Evolutionary conservation across 1,284 basidiomycete genomes (phyloP).

Genomic region (Wolfiporia cocos): DNA sequence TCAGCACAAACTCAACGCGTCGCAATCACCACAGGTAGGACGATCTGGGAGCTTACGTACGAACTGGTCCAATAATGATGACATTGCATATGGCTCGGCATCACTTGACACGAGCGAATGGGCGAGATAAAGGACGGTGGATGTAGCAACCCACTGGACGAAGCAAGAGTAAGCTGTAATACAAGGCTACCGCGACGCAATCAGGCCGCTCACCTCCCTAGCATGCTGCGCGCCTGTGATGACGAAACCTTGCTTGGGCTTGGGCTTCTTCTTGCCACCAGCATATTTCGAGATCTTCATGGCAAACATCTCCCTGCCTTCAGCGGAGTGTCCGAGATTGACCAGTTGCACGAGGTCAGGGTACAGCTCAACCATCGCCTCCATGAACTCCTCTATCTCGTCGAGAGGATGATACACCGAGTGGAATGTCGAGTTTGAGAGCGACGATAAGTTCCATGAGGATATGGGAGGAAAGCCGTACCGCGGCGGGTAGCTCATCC

Average conservation of each 20-base stretch:
- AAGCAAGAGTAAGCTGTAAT: not conserved
- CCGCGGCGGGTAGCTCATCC: not conserved
- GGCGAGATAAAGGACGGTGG: constrained; percentile 68
- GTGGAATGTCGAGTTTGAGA: constrained; percentile 40
- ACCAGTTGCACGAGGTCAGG: constrained; percentile 37
- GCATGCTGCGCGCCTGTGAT: constrained; percentile 76
- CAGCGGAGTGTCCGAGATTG: constrained; percentile 44
- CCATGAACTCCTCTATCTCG: constrained; percentile 48
- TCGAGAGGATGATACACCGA: constrained; percentile 43
- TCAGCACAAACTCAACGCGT: too few relatives aligned
- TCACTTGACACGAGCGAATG: constrained; percentile 58
- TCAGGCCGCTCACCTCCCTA: constrained; percentile 25
- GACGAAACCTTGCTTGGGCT: constrained; percentile 51
- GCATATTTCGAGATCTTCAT: constrained; percentile 41
- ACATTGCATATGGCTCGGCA: constrained; percentile 40
- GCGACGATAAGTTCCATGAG: constrained; percentile 23
- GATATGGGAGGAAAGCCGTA: not conserved
- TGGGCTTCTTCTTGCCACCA: constrained; percentile 7
- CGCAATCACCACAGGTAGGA: not conserved
- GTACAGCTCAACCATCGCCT: constrained; percentile 34
- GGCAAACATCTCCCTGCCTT: constrained; percentile 50
- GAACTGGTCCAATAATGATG: constrained; percentile 48
- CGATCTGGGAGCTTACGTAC: constrained; percentile 41
- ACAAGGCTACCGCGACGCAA: not conserved
- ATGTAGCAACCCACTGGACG: constrained; percentile 72